Evolutionary conservation across 2,329 filamentous ascomycete species (phyloP).

Genomic region (Colletotrichum zoysiae): DNA sequence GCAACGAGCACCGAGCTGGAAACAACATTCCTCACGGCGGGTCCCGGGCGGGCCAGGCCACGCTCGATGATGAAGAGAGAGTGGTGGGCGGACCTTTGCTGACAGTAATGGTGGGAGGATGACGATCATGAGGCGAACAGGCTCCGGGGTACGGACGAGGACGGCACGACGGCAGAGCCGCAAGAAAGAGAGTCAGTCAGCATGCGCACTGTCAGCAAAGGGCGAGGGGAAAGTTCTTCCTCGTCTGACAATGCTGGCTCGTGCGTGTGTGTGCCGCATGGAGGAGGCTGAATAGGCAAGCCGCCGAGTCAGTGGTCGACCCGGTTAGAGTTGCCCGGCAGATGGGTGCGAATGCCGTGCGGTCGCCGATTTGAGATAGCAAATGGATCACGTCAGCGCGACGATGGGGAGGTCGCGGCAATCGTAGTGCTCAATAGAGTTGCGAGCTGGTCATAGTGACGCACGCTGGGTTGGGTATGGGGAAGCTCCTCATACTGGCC

Average conservation of each 20-base stretch:
- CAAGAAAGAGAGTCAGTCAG: constrained; percentile 1
- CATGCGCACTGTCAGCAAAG: neutral
- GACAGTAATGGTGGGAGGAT: neutral
- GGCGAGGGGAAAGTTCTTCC: neutral
- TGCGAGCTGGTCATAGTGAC: neutral
- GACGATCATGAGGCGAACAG: neutral
- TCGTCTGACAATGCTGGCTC: neutral
- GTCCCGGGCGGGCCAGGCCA: neutral
- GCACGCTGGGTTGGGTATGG: neutral
- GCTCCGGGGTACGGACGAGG: neutral
- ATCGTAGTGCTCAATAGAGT: constrained; percentile 7
- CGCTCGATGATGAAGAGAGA: neutral
- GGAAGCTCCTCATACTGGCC: neutral
- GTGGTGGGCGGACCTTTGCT: neutral
- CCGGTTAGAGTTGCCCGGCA: neutral
- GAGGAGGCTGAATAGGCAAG: neutral
- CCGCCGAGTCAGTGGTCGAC: neutral
- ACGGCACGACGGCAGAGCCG: constrained; percentile 26
- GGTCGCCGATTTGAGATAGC: neutral
- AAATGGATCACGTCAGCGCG: neutral
- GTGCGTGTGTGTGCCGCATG: neutral
- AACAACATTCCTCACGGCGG: neutral
- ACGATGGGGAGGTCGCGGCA: constrained; percentile 5
- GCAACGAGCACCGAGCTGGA: constrained; percentile 6
- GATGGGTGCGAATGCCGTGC: neutral